Base-by-base conservation (phyloP, 768 basidiomycete species). In the Kwoniella bestiolae region DNA sequence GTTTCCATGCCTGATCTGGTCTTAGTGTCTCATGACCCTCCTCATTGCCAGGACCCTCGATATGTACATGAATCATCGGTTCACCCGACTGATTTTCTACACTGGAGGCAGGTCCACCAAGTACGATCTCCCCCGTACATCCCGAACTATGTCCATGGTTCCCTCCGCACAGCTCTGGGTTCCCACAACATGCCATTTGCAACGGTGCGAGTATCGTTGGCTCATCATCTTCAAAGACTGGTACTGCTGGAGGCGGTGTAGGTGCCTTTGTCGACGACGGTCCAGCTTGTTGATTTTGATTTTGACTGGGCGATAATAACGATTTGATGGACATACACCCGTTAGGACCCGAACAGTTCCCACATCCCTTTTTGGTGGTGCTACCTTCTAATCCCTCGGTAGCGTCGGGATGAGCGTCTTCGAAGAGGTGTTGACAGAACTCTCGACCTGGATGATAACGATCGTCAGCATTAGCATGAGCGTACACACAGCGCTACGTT, bases 1-100 rank as follows among this genome's bases (percentile, higher is more conserved):
- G 67, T 52, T 73, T 72, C 79, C 79, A 80, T 8, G 79, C 79
- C 53, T 80, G 70, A 62, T 80, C 78, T 3, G 69, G 65, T 16
- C 71, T 60, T 44, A 80, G 73, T 2, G 67, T 78, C 14, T 60
- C 68, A 23, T 66, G 64, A 25, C 63, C 63, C 3, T 44, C 35
- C 12, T 50, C 61, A 38, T 32, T 32, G 6, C 12, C 31, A 3
- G 56, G 21, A 38, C 56, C 26, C 35, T 63, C 44, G 18, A 53
- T 38, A 56, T 55, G 53, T 16, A 63, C 34, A 49, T 63, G 52
- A 1, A 55, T 53, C 44, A 46, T 38, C 5, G 62, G 62, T 47
- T 32, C 52, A 18, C 52, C 62, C 8, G 38, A 52, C 11, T 38
- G n/a, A 11, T 8, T 12, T 12, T 28, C 29, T 8, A 12, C 23